Evolutionary conservation across 495 filamentous ascomycete species (phyloP).

Genomic region (Cenococcum geophilum): DNA sequence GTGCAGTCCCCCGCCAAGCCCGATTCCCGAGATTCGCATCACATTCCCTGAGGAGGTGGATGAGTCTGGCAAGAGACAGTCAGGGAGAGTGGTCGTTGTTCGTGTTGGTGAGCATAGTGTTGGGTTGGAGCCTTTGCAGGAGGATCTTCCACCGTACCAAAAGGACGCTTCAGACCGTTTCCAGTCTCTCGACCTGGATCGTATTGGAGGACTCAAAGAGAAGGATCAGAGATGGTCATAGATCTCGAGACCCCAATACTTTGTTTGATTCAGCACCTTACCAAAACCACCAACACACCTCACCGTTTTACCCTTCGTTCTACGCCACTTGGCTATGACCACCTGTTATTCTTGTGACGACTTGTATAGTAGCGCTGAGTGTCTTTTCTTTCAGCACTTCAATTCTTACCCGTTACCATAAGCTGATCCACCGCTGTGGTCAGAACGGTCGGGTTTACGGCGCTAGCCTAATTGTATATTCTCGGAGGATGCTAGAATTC

Average conservation of each 20-base stretch:
- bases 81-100: slow-evolving; percentile 85
- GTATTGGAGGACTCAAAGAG: slow-evolving; percentile 91
- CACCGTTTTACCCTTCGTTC: not conserved
- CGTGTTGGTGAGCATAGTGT: slow-evolving; percentile 81
- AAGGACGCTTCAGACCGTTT: slow-evolving; percentile 68
- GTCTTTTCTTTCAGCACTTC: slow-evolving; percentile 14
- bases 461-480: slow-evolving; percentile 27
- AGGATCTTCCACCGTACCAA: slow-evolving; percentile 85
- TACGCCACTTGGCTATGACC: slow-evolving; percentile 30
- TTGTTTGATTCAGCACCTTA: not conserved
- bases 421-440: not conserved
- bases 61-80: slow-evolving; percentile 68
- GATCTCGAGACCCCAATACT: not conserved
- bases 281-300: not conserved
- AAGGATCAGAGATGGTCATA: slow-evolving; percentile 48
- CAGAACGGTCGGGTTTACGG: slow-evolving; percentile 9
- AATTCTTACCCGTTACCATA: slow-evolving; percentile 13
- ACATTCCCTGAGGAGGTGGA: slow-evolving; percentile 97
- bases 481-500: slow-evolving; percentile 20
- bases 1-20: slow-evolving; percentile 66
- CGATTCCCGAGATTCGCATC: slow-evolving; percentile 91
- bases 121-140: slow-evolving; percentile 77
- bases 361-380: slow-evolving; percentile 21
- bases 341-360: slow-evolving; percentile 21
- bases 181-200: slow-evolving; percentile 86